Evolutionary conservation across 1,284 basidiomycete genomes (phyloP), one percentile per base, ranked within the genome.

Genomic region (Volvariella volvacea): DNA sequence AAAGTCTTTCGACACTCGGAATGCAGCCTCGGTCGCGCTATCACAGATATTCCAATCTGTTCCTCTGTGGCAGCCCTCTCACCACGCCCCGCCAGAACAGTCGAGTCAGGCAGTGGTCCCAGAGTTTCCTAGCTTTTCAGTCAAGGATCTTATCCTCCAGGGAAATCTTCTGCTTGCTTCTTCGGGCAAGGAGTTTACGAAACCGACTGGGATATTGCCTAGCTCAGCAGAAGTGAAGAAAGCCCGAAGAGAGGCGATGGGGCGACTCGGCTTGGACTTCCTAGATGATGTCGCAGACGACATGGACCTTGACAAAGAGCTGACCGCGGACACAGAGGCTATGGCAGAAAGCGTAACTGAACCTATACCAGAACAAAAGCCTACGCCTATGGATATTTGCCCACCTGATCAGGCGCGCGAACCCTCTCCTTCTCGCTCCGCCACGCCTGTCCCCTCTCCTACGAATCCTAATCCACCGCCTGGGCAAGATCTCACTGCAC

Each of bases 11-110:
- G 92, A 96, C 50, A 92, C 92, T 1, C 79, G 92, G 44, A 78
- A 80, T 1, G 88, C 92, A 1, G 89, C 91, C 2, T 88, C 89
- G 0, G 77, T 80, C 43, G 89, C 92, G 1, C 73, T 95, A 41
- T 91, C 88, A 0, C 84, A 90, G 51, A 92, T 95, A 51, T 92
- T 88, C 56, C 73, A 81, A 9, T 76, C 89, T 14, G 83, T 90
- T 4, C 91, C 92, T 1, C 66, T 89, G 14, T 95, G 92, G 92
- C 70, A 73, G 51, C 88, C 90, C 14, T 64, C 58, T 41, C 52
- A 69, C 22, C 42, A 45, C 9, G 39, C 51, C 37, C 19, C 45
- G 55, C 30, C 30, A 7, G 8, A 15, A 7, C n/a, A 6, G 6
- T 15, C 34, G 15, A 15, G n/a, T 8, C 19, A 6, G n/a, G 41